Base-by-base conservation (phyloP, 176 grass and related monocot species). In the Dactylis glomerata region DNA sequence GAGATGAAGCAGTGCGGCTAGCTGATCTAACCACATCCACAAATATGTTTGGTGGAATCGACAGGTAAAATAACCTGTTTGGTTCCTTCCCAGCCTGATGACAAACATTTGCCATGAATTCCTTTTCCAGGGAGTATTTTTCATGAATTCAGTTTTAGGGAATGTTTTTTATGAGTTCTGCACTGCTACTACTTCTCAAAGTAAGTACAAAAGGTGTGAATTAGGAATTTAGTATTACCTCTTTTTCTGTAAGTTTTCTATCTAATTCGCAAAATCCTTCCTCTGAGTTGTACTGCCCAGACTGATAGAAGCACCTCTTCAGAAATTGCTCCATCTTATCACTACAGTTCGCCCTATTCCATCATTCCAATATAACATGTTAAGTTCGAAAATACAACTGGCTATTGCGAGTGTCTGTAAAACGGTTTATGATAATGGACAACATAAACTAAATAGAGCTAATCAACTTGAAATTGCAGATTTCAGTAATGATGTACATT, bases 291-390 rank as follows among this genome's bases (percentile, higher is more conserved):
- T 98, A 98, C 20, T 93, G 92, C 57, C 95, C 95, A 14, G 91
- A 92, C 10, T 95, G 95, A 59, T 93, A 95, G 82, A 98, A 98
- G 75, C 95, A 98, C 44, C 92, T 93, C 85, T 86, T 77, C 58
- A 98, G 79, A 78, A 98, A 98, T 16, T 92, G 67, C 57, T 93
- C 95, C 95, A 95, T 98, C 87, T 98, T 95, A 32, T 93, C 91
- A 27, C 76, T 63, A 26, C 95, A 98, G 84, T 98, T 98, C 58
- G 90, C 95, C 70, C 95, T 98, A 22, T 81, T 23, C 27, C 85
- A 52, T 61, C 51, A 23, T 52, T 49, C 42, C n/a, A 88, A 38
- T 0, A 73, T 79, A 22, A 69, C 28, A 12, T 3, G 44, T 76
- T 26, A 70, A 17, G 52, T 32, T 62, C 22, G 37, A 88, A 76